Evolutionary conservation across 2,329 filamentous ascomycete species (phyloP), one percentile per base, ranked within the genome.

Genomic region (Colletotrichum chlorophyti): DNA sequence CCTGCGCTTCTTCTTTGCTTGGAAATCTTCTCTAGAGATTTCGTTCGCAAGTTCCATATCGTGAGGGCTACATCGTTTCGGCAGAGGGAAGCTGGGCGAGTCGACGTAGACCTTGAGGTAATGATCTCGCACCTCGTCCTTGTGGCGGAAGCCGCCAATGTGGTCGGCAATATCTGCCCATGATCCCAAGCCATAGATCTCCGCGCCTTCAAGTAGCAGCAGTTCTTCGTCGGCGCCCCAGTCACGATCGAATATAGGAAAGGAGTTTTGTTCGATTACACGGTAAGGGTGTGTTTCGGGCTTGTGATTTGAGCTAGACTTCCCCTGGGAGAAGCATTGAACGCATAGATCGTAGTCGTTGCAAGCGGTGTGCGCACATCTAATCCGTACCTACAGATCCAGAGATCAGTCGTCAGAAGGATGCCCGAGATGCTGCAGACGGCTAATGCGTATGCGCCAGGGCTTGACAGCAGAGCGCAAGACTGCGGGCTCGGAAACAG

Each of bases 101-200:
- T 96, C 82, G 63, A 99, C 83, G 66, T 96, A 99, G 14, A 91
- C 94, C 61, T 89, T 81, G 64, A 95, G 85, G 73, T 99, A 99
- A 73, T 99, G 95, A 64, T 97, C 91, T 62, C 92, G 88, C 29
- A 98, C 95, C 75, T 99, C 95, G 66, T 98, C 94, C 72, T 97
- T 98, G 64, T 89, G 88, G 55, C 95, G 87, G 70, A 93, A 98
- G 10, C 95, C 95, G 48, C 95, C 95, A 67, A 99, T 98, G 72
- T 99, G 95, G 73, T 99, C 94, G 32, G 95, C 93, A 62, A 99
- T 96, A 69, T 99, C 95, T 34, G 93, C 92, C 94, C 95, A 99
- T 19, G 94, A 98, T 3, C 95, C 95, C 46, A 99, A 79, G 0
- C 95, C 95, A 70, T 99, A 99, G 57, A 92, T 96, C 74, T 99